Conservation (phyloP, 352 stramenopile genomes). For the Phytophthora ramorum region DNA sequence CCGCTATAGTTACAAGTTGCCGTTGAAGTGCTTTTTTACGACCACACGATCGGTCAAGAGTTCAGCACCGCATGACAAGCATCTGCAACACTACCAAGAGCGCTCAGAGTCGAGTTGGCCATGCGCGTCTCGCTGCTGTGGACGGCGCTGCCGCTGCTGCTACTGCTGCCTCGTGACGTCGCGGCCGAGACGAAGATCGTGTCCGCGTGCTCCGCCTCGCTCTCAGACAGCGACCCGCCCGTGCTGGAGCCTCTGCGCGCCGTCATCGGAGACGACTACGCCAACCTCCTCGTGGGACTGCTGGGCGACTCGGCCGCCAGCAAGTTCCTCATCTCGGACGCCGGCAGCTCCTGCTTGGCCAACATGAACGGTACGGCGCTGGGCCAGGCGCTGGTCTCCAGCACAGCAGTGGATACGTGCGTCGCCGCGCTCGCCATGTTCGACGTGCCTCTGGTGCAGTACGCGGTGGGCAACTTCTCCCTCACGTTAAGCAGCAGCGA, state of each 20-base stretch:
- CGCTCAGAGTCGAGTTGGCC: background rate
- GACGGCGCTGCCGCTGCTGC: conserved; percentile 13
- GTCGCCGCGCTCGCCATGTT: conserved; percentile 39
- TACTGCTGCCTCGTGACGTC: conserved; percentile 17
- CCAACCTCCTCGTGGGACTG: conserved; percentile 32
- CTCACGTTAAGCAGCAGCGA: conserved; percentile 20
- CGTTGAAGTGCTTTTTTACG: background rate
- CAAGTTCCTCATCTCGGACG: conserved; percentile 48
- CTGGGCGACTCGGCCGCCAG: conserved; percentile 36
- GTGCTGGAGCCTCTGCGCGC: conserved; percentile 36
- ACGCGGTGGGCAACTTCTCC: conserved; percentile 49
- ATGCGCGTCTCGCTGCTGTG: conserved; percentile 19
- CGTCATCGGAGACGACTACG: conserved; percentile 31
- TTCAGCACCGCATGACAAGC: too few species aligned
- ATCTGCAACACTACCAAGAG: conserved; percentile 6
- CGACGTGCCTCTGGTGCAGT: conserved; percentile 52
- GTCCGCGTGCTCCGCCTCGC: conserved; percentile 36
- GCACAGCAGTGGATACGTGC: conserved; percentile 47
- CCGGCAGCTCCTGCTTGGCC: conserved; percentile 60
- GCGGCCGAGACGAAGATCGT: conserved; percentile 32
- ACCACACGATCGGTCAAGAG: background rate
- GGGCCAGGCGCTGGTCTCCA: conserved; percentile 41
- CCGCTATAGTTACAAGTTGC: too few species aligned
- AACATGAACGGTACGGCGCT: conserved; percentile 67
- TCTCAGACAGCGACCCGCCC: conserved; percentile 35